Conservation (phyloP, 1,284 basidiomycete genomes). For the Puccinia triticina region DNA sequence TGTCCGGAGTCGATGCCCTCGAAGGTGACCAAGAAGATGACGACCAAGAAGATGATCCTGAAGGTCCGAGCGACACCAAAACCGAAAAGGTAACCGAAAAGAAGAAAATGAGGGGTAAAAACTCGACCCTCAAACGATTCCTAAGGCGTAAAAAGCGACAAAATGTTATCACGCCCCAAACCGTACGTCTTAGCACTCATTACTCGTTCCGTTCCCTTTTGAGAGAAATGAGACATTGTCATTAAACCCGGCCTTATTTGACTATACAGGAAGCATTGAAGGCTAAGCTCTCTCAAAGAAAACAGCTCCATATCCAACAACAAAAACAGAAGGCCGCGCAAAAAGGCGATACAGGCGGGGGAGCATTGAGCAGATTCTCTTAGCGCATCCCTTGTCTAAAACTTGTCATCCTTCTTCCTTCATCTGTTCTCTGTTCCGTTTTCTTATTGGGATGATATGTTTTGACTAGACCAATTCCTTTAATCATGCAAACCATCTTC, state of each 20-base stretch:
- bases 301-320: conserved; percentile 12
- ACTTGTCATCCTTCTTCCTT: background rate
- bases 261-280: conserved; percentile 29
- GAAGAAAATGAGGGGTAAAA: conserved; percentile 73
- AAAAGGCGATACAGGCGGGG: background rate
- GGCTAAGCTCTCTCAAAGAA: conserved; percentile 18
- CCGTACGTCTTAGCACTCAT: conserved; percentile 8
- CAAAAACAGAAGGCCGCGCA: conserved; percentile 8
- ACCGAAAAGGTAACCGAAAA: conserved; percentile 68
- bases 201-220: background rate
- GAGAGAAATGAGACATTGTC: background rate
- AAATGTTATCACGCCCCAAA: conserved; percentile 49
- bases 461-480: background rate
- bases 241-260: background rate
- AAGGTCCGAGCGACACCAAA: conserved; percentile 60
- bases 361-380: conserved; percentile 34
- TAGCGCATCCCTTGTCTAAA: background rate
- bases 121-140: conserved; percentile 76
- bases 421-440: background rate
- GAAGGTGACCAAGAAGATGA: conserved; percentile 71
- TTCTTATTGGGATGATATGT: background rate
- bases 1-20: conserved; percentile 60
- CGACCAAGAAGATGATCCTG: conserved; percentile 59
- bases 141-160: conserved; percentile 63
- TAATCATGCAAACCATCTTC: background rate